Percentiles rank a stretch among this genome's conserved stretches.
Conservation (phyloP, 1,284 basidiomycete species). For the Fistulinella cinereoalba region DNA sequence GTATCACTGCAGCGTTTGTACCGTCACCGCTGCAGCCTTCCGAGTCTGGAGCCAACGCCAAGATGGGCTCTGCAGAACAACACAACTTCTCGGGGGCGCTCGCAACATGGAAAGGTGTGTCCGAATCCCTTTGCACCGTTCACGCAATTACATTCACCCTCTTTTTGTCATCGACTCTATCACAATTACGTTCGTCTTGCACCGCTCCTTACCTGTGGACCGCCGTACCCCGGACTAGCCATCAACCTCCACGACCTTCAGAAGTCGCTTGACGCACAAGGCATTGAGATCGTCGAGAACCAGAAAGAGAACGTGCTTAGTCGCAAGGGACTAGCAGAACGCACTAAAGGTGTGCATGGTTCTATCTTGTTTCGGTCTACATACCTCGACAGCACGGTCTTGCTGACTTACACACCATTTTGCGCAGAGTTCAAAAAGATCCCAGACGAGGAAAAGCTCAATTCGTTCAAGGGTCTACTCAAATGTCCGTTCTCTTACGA, state of each 20-base stretch:
- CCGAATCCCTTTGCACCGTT: neutral
- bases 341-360: slow-evolving; percentile 84
- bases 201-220: too few species aligned
- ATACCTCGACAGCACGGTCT: too few species aligned
- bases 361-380: too few species aligned
- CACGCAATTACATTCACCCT: neutral
- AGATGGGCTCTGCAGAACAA: slow-evolving; percentile 44
- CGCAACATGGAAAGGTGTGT: slow-evolving; percentile 81
- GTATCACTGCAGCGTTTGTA: too few species aligned
- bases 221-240: slow-evolving; percentile 47
- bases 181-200: neutral
- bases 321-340: slow-evolving; percentile 89
- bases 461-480: slow-evolving; percentile 82
- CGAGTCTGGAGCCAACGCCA: neutral
- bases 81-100: slow-evolving; percentile 85
- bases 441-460: slow-evolving; percentile 80
- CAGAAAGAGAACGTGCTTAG: slow-evolving; percentile 94
- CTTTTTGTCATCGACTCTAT: neutral
- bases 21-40: too few species aligned
- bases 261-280: slow-evolving; percentile 86
- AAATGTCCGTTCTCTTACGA: slow-evolving; percentile 53
- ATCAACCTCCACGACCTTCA: slow-evolving; percentile 90
- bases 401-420: neutral
- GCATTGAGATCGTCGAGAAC: slow-evolving; percentile 93
- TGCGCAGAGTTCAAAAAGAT: slow-evolving; percentile 88